These are phyloP conservation scores for Venturia pyrina DNA, from an alignment of 2,329 filamentous ascomycete species.

Conservation along the genomic window DNA sequence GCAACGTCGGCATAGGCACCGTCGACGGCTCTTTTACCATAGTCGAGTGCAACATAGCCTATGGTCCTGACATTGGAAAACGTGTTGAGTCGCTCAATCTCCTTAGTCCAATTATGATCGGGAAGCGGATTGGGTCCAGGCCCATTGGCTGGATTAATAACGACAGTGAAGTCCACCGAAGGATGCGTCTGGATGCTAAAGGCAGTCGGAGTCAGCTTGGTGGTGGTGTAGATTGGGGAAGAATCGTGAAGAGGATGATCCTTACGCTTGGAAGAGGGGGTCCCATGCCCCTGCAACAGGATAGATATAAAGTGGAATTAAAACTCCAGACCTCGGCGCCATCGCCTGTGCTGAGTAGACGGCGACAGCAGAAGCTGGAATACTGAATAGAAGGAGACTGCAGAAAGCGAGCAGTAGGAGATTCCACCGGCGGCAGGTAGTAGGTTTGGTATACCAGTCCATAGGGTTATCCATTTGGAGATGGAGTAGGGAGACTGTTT, in stretches of 20 bases:
- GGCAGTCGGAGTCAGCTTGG: conserved; percentile 17
- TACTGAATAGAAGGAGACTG: conserved; percentile 15
- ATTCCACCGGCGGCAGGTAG: not conserved
- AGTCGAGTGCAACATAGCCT: conserved; percentile 42
- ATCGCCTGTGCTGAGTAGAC: conserved; percentile 1
- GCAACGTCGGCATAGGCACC: conserved; percentile 30
- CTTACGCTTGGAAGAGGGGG: conserved; percentile 34
- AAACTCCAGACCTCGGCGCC: conserved; percentile 27
- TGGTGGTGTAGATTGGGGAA: not conserved
- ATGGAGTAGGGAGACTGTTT: not conserved
- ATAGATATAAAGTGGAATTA: conserved; percentile 41
- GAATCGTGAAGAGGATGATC: not conserved
- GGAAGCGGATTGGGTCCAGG: conserved; percentile 34
- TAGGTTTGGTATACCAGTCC: conserved; percentile 6
- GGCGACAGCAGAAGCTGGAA: not conserved
- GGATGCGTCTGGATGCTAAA: conserved; percentile 29
- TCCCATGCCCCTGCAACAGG: conserved; percentile 37
- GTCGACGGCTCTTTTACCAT: conserved; percentile 23
- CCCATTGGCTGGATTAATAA: conserved; percentile 39
- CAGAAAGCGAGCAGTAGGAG: not conserved
- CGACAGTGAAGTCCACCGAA: conserved; percentile 38
- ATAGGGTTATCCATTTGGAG: conserved; percentile 1
- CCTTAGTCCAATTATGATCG: conserved; percentile 34
- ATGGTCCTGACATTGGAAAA: conserved; percentile 40
- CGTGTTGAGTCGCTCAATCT: conserved; percentile 30